Percentiles rank a stretch among this genome's conserved stretches.
Evolutionary conservation across 129 eudicot genomes (phyloP).

Genomic region (Apium graveolens): DNA sequence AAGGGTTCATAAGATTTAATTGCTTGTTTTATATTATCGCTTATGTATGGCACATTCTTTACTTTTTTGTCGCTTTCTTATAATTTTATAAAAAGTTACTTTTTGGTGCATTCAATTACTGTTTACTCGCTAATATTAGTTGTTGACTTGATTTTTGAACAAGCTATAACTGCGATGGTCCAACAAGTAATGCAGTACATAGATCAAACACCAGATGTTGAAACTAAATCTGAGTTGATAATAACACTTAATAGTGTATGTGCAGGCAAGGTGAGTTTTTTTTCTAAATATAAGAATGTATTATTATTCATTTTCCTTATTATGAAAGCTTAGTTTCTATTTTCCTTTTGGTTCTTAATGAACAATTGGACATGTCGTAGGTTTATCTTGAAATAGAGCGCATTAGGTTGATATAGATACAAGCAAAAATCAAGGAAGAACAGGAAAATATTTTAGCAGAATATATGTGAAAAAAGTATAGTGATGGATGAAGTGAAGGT

Average conservation of each 20-base stretch:
- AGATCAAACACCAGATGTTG: slow-evolving; percentile 78
- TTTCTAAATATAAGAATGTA: background rate
- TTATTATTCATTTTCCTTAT: background rate
- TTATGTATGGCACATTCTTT: background rate
- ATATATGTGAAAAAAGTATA: no score
- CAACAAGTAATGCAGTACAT: slow-evolving; percentile 92
- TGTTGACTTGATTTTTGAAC: background rate
- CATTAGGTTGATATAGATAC: slow-evolving; percentile 66
- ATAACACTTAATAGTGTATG: slow-evolving; percentile 87
- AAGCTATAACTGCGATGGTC: slow-evolving; percentile 92
- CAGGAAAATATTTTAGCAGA: slow-evolving; percentile 79
- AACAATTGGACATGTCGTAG: slow-evolving; percentile 33
- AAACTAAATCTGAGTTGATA: slow-evolving; percentile 74
- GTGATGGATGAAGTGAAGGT: no score
- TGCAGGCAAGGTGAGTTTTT: slow-evolving; percentile 73
- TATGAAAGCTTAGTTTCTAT: background rate
- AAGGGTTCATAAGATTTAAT: background rate
- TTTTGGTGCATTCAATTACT: background rate
- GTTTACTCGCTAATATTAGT: slow-evolving; percentile 4
- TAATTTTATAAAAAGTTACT: background rate
- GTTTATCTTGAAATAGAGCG: slow-evolving; percentile 87
- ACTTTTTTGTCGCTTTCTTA: background rate
- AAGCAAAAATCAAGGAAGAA: slow-evolving; percentile 85
- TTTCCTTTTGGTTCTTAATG: background rate
- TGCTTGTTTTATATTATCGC: background rate